phyloP scores from a whole-genome alignment of 176 grass and related monocot species.

The Tillandsia leiboldiana region DNA sequence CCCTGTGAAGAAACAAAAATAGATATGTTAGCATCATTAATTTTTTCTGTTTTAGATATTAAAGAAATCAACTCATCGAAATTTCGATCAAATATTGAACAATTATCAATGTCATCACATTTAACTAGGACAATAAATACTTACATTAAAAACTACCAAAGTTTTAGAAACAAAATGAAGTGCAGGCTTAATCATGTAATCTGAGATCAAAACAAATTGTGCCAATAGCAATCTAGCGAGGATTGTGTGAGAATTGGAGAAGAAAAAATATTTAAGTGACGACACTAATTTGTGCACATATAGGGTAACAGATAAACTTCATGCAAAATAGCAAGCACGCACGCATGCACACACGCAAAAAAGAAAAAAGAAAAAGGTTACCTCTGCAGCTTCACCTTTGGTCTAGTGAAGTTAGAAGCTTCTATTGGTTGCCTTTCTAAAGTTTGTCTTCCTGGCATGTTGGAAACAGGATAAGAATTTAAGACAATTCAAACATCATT shows the following conservation, averaged over 20 bases:
- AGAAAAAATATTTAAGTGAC: too few species aligned
- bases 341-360: too few species aligned
- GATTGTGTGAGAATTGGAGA: too few species aligned
- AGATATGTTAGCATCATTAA: constrained; percentile 1
- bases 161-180: too few species aligned
- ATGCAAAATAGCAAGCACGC: too few species aligned
- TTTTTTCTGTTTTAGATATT: constrained; percentile 3
- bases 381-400: constrained; percentile 38
- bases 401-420: constrained; percentile 21
- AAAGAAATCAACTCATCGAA: background rate
- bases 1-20: constrained; percentile 25
- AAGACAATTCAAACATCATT: constrained; percentile 6
- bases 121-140: background rate
- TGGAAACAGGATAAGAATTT: constrained; percentile 21
- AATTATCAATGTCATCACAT: background rate
- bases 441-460: constrained; percentile 38
- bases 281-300: too few species aligned
- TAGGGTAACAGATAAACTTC: too few species aligned
- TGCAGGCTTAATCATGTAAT: too few species aligned
- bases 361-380: constrained; percentile 13
- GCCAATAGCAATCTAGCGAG: too few species aligned
- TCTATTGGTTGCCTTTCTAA: constrained; percentile 28
- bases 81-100: background rate
- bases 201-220: too few species aligned
- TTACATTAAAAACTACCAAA: background rate